phyloP scores from a whole-genome alignment of 768 basidiomycete genomes.

The Termitomyces sp. region DNA sequence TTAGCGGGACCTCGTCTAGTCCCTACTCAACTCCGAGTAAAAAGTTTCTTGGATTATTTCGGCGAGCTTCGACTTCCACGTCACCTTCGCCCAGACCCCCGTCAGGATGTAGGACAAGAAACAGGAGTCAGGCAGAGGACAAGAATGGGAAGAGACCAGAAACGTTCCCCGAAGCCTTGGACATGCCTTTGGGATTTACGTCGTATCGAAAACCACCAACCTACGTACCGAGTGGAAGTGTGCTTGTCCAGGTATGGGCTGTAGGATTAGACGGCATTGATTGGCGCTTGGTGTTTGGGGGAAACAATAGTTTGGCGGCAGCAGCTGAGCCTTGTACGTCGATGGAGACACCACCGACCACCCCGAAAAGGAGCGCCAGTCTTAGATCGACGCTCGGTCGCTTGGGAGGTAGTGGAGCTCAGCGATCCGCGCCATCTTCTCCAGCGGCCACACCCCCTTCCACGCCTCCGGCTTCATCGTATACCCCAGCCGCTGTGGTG shows the following conservation, averaged over 20 bases:
- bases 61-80: constrained; percentile 13
- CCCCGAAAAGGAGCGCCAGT: constrained; percentile 21
- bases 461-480: not conserved
- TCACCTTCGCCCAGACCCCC: constrained; percentile 11
- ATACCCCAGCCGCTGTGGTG: constrained; percentile 33
- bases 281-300: constrained; percentile 53
- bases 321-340: constrained; percentile 8
- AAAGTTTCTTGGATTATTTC: constrained; percentile 20
- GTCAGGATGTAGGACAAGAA: constrained; percentile 14
- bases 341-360: constrained; percentile 7
- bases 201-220: constrained; percentile 71
- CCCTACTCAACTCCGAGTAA: constrained; percentile 16
- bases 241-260: constrained; percentile 89
- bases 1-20: constrained; percentile 27
- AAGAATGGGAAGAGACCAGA: constrained; percentile 9
- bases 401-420: constrained; percentile 11
- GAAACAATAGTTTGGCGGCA: constrained; percentile 9
- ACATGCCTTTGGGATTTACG: constrained; percentile 58
- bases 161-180: not conserved
- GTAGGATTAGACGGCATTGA: constrained; percentile 81
- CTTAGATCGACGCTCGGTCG: constrained; percentile 21
- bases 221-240: constrained; percentile 63
- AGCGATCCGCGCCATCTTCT: constrained; percentile 6
- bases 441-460: not conserved
- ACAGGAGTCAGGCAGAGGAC: constrained; percentile 19